phyloP scores from a whole-genome alignment of 2,329 filamentous ascomycete species.

The Septoria linicola region DNA sequence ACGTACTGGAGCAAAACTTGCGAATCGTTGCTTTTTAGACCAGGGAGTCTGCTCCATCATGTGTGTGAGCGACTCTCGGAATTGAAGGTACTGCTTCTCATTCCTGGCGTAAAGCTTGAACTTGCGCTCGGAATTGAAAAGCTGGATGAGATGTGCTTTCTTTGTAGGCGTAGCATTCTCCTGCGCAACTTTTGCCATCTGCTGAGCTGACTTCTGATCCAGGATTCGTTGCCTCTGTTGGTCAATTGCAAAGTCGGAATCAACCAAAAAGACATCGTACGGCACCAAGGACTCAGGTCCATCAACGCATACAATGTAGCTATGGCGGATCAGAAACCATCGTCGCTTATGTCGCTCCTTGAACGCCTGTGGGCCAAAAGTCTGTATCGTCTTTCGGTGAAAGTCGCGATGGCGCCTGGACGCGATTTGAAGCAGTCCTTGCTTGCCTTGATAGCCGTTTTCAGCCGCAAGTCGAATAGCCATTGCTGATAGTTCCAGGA shows the following conservation, averaged over 20 bases:
- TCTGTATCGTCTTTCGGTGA: constrained; percentile 28
- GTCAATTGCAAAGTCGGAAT: constrained; percentile 79
- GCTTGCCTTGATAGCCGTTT: constrained; percentile 95
- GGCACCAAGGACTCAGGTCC: constrained; percentile 98
- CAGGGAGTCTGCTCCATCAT: constrained; percentile 83
- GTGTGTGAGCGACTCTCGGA: constrained; percentile 85
- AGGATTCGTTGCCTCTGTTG: constrained; percentile 59
- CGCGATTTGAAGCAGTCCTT: constrained; percentile 89
- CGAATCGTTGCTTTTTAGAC: constrained; percentile 80
- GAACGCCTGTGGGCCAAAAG: constrained; percentile 62
- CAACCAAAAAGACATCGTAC: constrained; percentile 97
- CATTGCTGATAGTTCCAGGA: constrained; percentile 89
- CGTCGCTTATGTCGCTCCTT: constrained; percentile 84
- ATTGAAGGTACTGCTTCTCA: constrained; percentile 84
- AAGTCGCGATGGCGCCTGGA: constrained; percentile 64
- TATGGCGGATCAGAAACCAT: constrained; percentile 97
- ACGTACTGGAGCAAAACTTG: constrained; percentile 88
- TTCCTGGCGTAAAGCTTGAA: constrained; percentile 88
- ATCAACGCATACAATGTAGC: constrained; percentile 97
- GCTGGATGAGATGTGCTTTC: constrained; percentile 80
- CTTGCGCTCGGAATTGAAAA: constrained; percentile 90
- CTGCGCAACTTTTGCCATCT: constrained; percentile 62
- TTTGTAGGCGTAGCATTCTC: constrained; percentile 57
- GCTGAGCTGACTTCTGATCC: constrained; percentile 57
- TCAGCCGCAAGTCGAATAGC: constrained; percentile 92